Percentiles rank a stretch among this genome's conserved stretches.
These are phyloP conservation scores for Ophiorrhiza pumila DNA, from an alignment of 257 asterid genomes.

Conservation along the genomic window DNA sequence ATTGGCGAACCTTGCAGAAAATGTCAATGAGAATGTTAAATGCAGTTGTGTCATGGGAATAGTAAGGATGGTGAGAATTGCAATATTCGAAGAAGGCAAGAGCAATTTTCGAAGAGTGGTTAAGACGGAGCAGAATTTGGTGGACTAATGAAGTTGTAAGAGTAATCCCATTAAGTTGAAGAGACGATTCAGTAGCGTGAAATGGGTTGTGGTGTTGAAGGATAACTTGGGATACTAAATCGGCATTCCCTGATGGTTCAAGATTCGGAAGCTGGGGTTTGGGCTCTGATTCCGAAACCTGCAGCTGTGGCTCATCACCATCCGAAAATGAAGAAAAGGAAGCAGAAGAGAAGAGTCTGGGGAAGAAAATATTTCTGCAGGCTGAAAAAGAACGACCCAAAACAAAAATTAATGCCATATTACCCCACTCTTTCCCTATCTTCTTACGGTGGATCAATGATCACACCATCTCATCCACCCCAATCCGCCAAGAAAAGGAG, in stretches of 20 bases:
- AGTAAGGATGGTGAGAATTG: conserved; percentile 32
- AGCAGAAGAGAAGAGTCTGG: conserved; percentile 1
- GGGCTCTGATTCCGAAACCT: neutral
- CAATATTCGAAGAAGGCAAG: conserved; percentile 68
- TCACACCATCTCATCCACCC: neutral
- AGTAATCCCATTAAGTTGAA: conserved; percentile 66
- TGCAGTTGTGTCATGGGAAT: conserved; percentile 48
- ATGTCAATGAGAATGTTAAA: conserved; percentile 65
- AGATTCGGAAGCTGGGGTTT: conserved; percentile 26
- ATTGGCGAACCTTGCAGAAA: conserved; percentile 72
- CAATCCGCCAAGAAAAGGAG: too few species aligned
- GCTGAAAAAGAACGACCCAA: neutral
- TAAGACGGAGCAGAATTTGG: conserved; percentile 79
- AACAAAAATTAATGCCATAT: neutral
- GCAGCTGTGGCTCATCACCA: neutral
- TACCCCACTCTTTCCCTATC: neutral
- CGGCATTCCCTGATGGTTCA: conserved; percentile 64
- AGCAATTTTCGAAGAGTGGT: conserved; percentile 71
- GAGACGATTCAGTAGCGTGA: conserved; percentile 82
- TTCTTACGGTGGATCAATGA: neutral
- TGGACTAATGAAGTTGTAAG: conserved; percentile 55
- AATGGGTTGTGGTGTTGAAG: conserved; percentile 85
- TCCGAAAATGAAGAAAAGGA: neutral
- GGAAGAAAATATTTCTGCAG: neutral
- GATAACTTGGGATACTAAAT: conserved; percentile 57